These are phyloP conservation scores for Saccharomycopsis hybrid DNA, from an alignment of 1,139 yeast genomes.

Conservation along the genomic window DNA sequence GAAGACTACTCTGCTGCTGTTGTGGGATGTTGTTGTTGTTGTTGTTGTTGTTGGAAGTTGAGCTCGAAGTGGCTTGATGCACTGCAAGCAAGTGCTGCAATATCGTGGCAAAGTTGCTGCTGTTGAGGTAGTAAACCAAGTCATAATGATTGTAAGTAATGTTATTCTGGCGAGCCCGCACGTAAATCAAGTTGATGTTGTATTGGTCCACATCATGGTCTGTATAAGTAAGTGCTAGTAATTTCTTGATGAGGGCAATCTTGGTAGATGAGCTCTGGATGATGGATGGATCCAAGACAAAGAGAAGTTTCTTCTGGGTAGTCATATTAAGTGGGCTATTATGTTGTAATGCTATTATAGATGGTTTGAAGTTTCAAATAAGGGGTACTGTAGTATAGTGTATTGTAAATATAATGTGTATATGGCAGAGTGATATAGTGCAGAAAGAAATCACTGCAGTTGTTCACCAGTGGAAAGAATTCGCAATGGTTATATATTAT, in stretches of 20 bases:
- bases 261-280: constrained; percentile 17
- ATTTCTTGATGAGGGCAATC: constrained; percentile 18
- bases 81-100: neutral
- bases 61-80: no score
- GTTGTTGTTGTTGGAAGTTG: neutral
- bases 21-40: neutral
- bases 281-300: constrained; percentile 19
- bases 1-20: neutral
- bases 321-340: neutral
- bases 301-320: constrained; percentile 6
- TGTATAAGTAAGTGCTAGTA: constrained; percentile 9
- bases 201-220: constrained; percentile 13
- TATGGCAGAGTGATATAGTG: no score
- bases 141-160: constrained; percentile 1
- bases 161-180: constrained; percentile 9
- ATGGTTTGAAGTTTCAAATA: no score
- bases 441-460: no score
- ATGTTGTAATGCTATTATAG: no score
- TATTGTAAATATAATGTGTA: no score
- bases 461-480: no score
- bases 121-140: constrained; percentile 9
- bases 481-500: no score
- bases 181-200: constrained; percentile 15
- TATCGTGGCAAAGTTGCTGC: constrained; percentile 9
- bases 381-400: no score